Percentiles rank a stretch among this genome's conserved stretches.
Evolutionary conservation across 1,284 basidiomycete genomes (phyloP).

Genomic region (Acaromyces ingoldii): DNA sequence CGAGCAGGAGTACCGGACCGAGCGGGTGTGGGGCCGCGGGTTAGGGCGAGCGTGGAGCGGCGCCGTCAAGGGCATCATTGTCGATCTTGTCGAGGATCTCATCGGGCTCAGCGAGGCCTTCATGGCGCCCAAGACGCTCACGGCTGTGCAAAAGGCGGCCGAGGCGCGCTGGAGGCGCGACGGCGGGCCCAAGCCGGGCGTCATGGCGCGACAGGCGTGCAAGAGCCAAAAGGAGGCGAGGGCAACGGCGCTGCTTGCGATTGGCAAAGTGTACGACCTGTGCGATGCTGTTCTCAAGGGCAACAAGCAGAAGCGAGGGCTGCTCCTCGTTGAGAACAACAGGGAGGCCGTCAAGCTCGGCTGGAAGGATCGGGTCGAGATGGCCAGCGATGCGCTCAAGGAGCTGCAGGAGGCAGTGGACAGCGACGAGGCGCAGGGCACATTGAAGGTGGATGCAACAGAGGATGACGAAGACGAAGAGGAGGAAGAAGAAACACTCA

Average conservation of each 20-base stretch:
- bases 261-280: background rate
- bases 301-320: constrained; percentile 15
- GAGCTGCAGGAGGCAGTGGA: background rate
- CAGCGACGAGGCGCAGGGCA: too few relatives aligned
- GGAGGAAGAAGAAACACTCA: background rate
- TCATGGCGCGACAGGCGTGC: background rate
- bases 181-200: background rate
- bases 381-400: constrained; percentile 4
- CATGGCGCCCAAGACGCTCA: background rate
- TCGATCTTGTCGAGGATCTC: background rate
- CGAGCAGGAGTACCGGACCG: background rate
- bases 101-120: background rate
- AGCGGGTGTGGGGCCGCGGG: background rate
- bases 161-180: background rate
- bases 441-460: too few relatives aligned
- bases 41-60: constrained; percentile 1
- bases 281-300: constrained; percentile 15
- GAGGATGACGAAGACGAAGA: constrained; percentile 7
- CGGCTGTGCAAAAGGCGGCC: background rate
- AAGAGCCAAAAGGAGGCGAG: background rate
- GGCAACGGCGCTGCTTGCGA: background rate
- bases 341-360: constrained; percentile 7
- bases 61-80: background rate
- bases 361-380: background rate
- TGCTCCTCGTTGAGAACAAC: constrained; percentile 10